A percentile compares a stretch with the other conserved stretches of the same genome.
Evolutionary conservation across 192 early-diverging fungal genomes (phyloP).

Genomic region (Polychytrium aggregatum): DNA sequence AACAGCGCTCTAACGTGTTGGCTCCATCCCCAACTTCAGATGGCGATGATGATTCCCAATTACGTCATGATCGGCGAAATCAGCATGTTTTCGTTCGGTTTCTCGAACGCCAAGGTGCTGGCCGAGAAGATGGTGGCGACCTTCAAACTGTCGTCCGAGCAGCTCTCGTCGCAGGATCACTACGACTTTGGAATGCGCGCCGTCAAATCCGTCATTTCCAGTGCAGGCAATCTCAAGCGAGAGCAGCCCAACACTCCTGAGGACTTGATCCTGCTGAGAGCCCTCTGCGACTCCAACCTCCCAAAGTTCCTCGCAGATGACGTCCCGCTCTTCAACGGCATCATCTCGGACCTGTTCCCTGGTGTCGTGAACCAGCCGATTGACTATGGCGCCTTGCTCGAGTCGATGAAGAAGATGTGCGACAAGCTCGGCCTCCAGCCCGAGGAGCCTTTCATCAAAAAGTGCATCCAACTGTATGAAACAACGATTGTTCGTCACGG

Average conservation of each 20-base stretch:
- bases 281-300: slow-evolving; percentile 45
- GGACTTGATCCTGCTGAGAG: slow-evolving; percentile 45
- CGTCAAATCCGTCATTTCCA: slow-evolving; percentile 52
- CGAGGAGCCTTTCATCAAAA: slow-evolving; percentile 39
- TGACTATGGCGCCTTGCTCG: slow-evolving; percentile 43
- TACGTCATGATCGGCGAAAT: slow-evolving; percentile 60
- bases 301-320: slow-evolving; percentile 52
- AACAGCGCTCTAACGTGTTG: not conserved
- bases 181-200: slow-evolving; percentile 56
- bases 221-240: slow-evolving; percentile 46
- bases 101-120: slow-evolving; percentile 43
- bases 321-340: slow-evolving; percentile 50
- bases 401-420: slow-evolving; percentile 30
- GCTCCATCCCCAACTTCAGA: not conserved
- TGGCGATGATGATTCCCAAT: slow-evolving; percentile 58
- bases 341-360: slow-evolving; percentile 48
- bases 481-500: slow-evolving; percentile 50
- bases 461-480: slow-evolving; percentile 56
- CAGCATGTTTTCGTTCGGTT: slow-evolving; percentile 48
- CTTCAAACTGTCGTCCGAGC: slow-evolving; percentile 48
- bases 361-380: slow-evolving; percentile 44
- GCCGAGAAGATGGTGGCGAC: slow-evolving; percentile 56
- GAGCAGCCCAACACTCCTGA: slow-evolving; percentile 41
- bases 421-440: slow-evolving; percentile 34
- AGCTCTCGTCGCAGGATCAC: slow-evolving; percentile 52